A percentile compares a stretch with the other conserved stretches of the same genome.
phyloP scores from a whole-genome alignment of 2,329 filamentous ascomycete genomes.

The Phialophora chinensis region DNA sequence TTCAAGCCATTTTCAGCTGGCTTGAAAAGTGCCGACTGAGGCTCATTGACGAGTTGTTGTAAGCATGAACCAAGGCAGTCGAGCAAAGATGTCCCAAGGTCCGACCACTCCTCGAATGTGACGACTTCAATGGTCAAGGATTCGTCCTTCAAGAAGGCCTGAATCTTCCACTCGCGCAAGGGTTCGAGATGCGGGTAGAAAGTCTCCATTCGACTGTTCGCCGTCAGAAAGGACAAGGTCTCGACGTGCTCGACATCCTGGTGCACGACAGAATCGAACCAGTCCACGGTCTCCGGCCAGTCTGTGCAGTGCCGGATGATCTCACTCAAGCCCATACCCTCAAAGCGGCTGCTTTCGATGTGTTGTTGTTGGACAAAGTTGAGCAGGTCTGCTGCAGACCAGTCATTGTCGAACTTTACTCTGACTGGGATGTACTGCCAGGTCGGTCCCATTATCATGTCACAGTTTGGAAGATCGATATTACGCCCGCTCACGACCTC shows the following conservation, averaged over 20 bases:
- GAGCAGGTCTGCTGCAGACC: constrained; percentile 46
- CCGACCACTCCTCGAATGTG: constrained; percentile 63
- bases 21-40: constrained; percentile 6
- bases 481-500: constrained; percentile 71
- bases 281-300: constrained; percentile 35
- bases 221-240: constrained; percentile 47
- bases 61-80: constrained; percentile 56
- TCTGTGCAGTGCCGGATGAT: too few species aligned
- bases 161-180: constrained; percentile 64
- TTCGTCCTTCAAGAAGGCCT: constrained; percentile 63
- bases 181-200: constrained; percentile 65
- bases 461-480: constrained; percentile 61
- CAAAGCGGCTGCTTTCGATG: too few species aligned
- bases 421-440: constrained; percentile 72
- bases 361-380: too few species aligned
- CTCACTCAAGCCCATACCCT: too few species aligned
- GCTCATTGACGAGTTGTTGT: constrained; percentile 46
- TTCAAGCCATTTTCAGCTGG: background rate
- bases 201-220: constrained; percentile 59
- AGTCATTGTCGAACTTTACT: constrained; percentile 59
- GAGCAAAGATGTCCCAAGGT: constrained; percentile 59
- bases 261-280: constrained; percentile 64
- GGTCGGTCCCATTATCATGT: constrained; percentile 67
- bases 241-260: constrained; percentile 69
- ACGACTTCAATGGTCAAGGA: constrained; percentile 64